Conservation (phyloP, 768 basidiomycete genomes). For the Tremella yokohamensis region DNA sequence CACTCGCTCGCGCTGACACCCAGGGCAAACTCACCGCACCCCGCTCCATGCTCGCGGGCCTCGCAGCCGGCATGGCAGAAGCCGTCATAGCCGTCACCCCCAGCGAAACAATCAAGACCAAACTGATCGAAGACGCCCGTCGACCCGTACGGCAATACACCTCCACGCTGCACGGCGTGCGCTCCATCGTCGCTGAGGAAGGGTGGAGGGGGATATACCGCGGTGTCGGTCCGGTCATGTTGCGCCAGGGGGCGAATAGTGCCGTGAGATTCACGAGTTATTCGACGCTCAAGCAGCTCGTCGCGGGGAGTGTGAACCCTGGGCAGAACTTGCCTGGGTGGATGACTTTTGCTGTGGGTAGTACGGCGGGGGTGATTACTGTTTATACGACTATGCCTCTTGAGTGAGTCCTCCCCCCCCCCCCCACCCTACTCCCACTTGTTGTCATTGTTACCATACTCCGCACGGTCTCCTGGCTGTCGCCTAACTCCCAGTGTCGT, state of each 20-base stretch:
- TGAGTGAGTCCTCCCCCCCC: slow-evolving; percentile 41
- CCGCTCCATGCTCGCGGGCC: slow-evolving; percentile 55
- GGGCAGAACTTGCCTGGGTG: slow-evolving; percentile 79
- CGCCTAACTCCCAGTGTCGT: slow-evolving; percentile 65
- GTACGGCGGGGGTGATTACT: slow-evolving; percentile 87
- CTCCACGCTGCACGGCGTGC: slow-evolving; percentile 80
- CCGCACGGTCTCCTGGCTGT: not conserved
- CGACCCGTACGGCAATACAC: slow-evolving; percentile 77
- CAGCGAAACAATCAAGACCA: slow-evolving; percentile 97
- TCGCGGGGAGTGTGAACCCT: slow-evolving; percentile 74
- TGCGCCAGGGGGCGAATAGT: slow-evolving; percentile 96
- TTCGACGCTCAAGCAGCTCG: slow-evolving; percentile 86
- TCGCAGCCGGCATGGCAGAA: slow-evolving; percentile 75
- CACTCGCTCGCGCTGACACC: not conserved
- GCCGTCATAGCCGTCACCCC: slow-evolving; percentile 89
- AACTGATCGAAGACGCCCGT: slow-evolving; percentile 91
- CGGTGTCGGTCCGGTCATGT: slow-evolving; percentile 91
- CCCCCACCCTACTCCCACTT: not conserved
- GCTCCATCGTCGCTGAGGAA: slow-evolving; percentile 74
- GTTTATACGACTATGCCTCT: slow-evolving; percentile 61
- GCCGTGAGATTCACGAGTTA: slow-evolving; percentile 95
- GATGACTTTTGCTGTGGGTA: slow-evolving; percentile 92
- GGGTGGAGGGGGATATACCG: slow-evolving; percentile 73
- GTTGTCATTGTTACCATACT: no score
- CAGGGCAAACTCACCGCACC: slow-evolving; percentile 85